Evolutionary conservation across 495 filamentous ascomycete species (phyloP).

Genomic region (Hyaloscypha finlandica): DNA sequence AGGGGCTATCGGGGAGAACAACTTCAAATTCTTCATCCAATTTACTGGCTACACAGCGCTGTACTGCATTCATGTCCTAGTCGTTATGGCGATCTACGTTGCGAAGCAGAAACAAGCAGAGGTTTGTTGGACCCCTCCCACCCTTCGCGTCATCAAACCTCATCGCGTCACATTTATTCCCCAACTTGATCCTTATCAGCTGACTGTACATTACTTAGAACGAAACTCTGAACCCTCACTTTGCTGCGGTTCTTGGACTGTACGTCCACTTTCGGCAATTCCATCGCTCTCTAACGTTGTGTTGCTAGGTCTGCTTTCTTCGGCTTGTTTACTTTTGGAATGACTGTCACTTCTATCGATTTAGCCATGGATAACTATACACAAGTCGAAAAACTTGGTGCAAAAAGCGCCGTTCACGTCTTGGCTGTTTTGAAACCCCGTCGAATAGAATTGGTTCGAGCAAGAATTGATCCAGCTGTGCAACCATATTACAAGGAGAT

Average conservation of each 20-base stretch:
- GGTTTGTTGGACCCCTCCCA: slow-evolving; percentile 1
- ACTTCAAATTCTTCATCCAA: slow-evolving; percentile 88
- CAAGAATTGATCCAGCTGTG: not conserved
- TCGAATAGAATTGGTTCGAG: not conserved
- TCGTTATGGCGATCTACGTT: slow-evolving; percentile 58
- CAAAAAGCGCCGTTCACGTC: slow-evolving; percentile 62
- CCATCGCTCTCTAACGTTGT: not conserved
- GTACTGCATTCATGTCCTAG: slow-evolving; percentile 65
- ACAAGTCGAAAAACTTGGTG: slow-evolving; percentile 76
- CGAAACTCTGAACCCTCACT: slow-evolving; percentile 39
- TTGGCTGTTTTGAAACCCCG: slow-evolving; percentile 58
- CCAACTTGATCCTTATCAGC: not conserved
- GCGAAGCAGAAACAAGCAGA: slow-evolving; percentile 24
- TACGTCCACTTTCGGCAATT: slow-evolving; percentile 34
- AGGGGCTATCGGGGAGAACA: slow-evolving; percentile 79
- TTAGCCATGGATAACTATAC: slow-evolving; percentile 72
- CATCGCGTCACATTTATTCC: not conserved
- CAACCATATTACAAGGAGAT: slow-evolving; percentile 17
- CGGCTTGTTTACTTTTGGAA: slow-evolving; percentile 70
- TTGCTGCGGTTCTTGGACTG: slow-evolving; percentile 57
- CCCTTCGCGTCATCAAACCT: not conserved
- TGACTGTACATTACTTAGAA: slow-evolving; percentile 17
- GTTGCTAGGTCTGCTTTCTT: slow-evolving; percentile 59
- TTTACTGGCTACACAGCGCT: slow-evolving; percentile 72
- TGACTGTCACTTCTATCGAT: slow-evolving; percentile 70